Evolutionary conservation across 2,329 filamentous ascomycete species (phyloP), one percentile per base, ranked within the genome.

Genomic region (Pseudogymnoascus sp.): DNA sequence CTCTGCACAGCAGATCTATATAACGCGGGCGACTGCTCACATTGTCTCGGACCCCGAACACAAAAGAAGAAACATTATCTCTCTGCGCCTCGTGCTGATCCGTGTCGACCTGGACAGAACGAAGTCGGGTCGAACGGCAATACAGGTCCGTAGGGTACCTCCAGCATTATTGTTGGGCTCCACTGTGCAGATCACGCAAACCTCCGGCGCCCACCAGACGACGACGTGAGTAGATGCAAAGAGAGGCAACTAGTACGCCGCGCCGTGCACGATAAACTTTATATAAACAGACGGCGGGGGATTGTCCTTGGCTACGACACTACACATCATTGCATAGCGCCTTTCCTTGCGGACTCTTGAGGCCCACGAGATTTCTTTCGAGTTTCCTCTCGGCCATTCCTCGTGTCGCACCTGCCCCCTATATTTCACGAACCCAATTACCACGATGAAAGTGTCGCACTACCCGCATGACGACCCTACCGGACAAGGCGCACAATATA

Each of bases 1-100:
- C 47, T 54, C 47, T 54, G 47, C 47, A 33, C n/a, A 33, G 47
- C 47, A 54, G 47, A 54, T 54, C 47, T 54, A 54, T 54, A 54
- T 54, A 54, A 54, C 47, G 47, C 47, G 28, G 47, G 47, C 47
- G 47, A 54, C 47, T 33, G 47, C 47, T 54, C 47, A 33, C 25
- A 33, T 54, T 54, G 47, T 54, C 47, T 54, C 47, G 28, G 47
- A 54, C 47, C 47, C 47, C 47, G 47, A 54, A 54, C 16, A 33
- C 47, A 33, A 20, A 54, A 54, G 28, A 54, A 54, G 41, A 22
- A 30, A 14, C 5, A 14, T 20, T 33, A n/a, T 50, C 25, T 33
- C 28, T 33, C 20, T 47, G 28, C 47, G 25, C 47, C 25, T 54
- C 47, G 25, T 54, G 47, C 47, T 54, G 25, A 54, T 54, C 47